These are phyloP conservation scores for Geosmithia morbida DNA, from an alignment of 2,329 filamentous ascomycete genomes.

Conservation along the genomic window DNA sequence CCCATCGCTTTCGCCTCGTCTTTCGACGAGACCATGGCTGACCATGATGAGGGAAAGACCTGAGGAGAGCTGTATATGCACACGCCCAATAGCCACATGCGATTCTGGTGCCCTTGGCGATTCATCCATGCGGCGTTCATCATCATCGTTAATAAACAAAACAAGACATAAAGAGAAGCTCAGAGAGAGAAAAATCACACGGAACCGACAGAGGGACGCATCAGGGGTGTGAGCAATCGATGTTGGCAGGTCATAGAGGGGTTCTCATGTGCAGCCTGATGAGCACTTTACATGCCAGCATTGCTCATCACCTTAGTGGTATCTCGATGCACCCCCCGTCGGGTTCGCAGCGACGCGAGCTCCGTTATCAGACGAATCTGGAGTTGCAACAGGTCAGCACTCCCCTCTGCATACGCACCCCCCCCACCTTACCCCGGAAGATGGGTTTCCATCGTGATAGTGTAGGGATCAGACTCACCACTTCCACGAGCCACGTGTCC, in stretches of 20 bases:
- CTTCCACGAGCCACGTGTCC: slow-evolving; percentile 49
- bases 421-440: neutral
- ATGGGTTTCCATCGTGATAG: neutral
- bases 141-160: neutral
- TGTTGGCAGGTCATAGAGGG: too few species aligned
- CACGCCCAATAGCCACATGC: neutral
- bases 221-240: neutral
- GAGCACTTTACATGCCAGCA: too few species aligned
- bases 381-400: slow-evolving; percentile 5
- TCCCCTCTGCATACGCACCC: neutral
- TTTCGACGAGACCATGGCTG: slow-evolving; percentile 18
- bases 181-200: neutral
- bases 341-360: slow-evolving; percentile 21
- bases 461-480: slow-evolving; percentile 26
- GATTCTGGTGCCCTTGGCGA: neutral
- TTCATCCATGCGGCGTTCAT: neutral
- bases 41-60: slow-evolving; percentile 15
- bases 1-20: too few species aligned
- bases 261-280: neutral
- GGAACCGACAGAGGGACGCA: neutral
- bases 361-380: slow-evolving; percentile 28
- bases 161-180: neutral
- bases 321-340: slow-evolving; percentile 16
- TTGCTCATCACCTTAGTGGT: slow-evolving; percentile 13
- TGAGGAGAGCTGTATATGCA: neutral